phyloP scores from a whole-genome alignment of 2,329 filamentous ascomycete genomes.

The Clonostachys rosea region DNA sequence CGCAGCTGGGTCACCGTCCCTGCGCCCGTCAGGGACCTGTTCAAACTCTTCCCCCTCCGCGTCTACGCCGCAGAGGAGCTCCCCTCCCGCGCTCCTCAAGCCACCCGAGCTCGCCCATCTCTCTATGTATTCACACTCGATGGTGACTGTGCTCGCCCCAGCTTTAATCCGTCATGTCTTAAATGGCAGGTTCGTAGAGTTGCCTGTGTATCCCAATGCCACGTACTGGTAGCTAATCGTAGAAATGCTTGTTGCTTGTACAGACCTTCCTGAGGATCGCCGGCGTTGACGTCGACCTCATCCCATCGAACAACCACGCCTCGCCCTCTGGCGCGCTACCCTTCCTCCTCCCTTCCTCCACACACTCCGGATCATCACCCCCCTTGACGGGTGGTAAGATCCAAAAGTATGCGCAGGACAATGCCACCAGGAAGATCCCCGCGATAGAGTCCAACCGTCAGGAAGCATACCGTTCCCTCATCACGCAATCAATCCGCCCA shows the following conservation, averaged over 20 bases:
- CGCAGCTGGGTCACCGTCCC: constrained; percentile 56
- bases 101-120: constrained; percentile 40
- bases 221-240: too few species aligned
- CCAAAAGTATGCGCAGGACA: constrained; percentile 60
- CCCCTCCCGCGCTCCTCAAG: constrained; percentile 49
- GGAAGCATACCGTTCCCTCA: constrained; percentile 73
- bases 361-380: constrained; percentile 38
- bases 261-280: constrained; percentile 81
- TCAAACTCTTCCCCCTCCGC: constrained; percentile 76
- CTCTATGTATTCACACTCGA: constrained; percentile 74
- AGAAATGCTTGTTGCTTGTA: too few species aligned
- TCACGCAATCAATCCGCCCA: constrained; percentile 73
- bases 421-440: constrained; percentile 33
- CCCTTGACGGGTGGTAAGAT: constrained; percentile 53
- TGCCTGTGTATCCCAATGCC: too few species aligned
- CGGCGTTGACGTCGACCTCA: constrained; percentile 59
- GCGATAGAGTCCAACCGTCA: constrained; percentile 44
- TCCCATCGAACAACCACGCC: constrained; percentile 85
- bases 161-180: constrained; percentile 88
- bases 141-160: constrained; percentile 58
- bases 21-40: constrained; percentile 72
- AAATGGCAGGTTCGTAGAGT: constrained; percentile 61
- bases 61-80: constrained; percentile 73
- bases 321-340: constrained; percentile 86
- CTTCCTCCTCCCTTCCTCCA: constrained; percentile 63